A percentile compares a stretch with the other conserved stretches of the same genome.
Conservation (phyloP, 257 asterid species). For the Scutellaria barbata region DNA sequence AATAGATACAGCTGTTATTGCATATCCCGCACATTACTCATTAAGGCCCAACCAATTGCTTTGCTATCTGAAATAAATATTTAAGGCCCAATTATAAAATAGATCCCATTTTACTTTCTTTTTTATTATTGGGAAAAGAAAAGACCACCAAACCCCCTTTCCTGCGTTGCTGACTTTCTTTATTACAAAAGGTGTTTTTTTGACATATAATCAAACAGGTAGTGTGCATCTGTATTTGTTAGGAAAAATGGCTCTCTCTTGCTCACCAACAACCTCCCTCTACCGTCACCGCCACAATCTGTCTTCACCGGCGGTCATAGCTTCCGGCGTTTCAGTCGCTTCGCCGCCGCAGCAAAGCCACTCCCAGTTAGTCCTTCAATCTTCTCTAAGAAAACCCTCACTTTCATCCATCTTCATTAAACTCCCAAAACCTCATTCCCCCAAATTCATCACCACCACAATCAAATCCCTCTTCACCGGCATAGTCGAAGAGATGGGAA, state of each 20-base stretch:
- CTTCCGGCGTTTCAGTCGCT: neutral
- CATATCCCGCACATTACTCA: too few species aligned
- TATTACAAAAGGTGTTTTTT: too few species aligned
- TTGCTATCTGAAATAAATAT: too few species aligned
- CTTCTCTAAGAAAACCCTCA: conserved; percentile 47
- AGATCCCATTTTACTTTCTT: too few species aligned
- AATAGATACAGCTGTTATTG: too few species aligned
- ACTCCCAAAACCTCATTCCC: conserved; percentile 39
- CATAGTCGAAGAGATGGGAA: conserved; percentile 86
- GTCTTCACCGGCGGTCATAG: conserved; percentile 1
- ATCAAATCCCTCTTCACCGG: conserved; percentile 81
- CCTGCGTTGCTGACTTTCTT: too few species aligned
- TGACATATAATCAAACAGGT: too few species aligned
- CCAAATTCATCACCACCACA: conserved; percentile 34
- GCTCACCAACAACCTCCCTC: conserved; percentile 23
- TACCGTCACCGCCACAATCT: neutral
- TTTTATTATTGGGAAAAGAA: too few species aligned
- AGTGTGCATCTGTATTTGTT: too few species aligned
- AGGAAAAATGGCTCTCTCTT: conserved; percentile 29
- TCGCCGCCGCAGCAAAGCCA: conserved; percentile 18
- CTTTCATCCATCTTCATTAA: conserved; percentile 47
- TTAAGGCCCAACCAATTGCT: too few species aligned
- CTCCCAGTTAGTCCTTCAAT: conserved; percentile 27
- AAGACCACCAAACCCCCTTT: too few species aligned
- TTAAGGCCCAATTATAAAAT: too few species aligned